Evolutionary conservation across 257 asterid genomes (phyloP).

Genomic region (Craterostigma plantagineum): DNA sequence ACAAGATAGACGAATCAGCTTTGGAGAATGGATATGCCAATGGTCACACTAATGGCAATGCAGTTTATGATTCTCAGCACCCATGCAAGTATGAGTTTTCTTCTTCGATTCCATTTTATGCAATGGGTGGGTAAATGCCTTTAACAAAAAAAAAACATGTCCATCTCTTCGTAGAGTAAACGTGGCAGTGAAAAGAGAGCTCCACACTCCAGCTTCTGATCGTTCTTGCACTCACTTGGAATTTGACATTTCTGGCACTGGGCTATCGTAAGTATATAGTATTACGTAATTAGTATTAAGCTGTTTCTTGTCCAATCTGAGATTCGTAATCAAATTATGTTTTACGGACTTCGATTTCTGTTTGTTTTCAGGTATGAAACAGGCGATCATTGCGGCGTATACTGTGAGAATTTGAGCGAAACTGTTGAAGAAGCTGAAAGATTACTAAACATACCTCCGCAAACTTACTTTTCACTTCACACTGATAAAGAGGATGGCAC

Average conservation of each 20-base stretch:
- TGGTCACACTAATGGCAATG: slow-evolving; percentile 54
- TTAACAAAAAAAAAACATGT: not conserved
- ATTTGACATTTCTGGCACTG: slow-evolving; percentile 88
- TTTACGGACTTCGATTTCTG: not conserved
- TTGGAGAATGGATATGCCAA: slow-evolving; percentile 23
- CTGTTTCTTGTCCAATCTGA: no score
- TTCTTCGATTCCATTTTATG: slow-evolving; percentile 3
- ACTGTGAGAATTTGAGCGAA: slow-evolving; percentile 59
- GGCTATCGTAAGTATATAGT: slow-evolving; percentile 40
- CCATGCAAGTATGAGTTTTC: slow-evolving; percentile 56
- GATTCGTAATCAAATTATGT: not conserved
- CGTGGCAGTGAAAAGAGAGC: slow-evolving; percentile 77
- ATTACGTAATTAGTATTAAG: not conserved
- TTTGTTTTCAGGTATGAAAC: slow-evolving; percentile 60
- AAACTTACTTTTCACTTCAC: slow-evolving; percentile 72
- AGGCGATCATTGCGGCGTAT: slow-evolving; percentile 97
- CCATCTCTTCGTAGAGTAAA: slow-evolving; percentile 34
- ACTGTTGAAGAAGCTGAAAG: slow-evolving; percentile 80
- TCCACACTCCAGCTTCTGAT: slow-evolving; percentile 83
- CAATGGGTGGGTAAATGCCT: slow-evolving; percentile 5
- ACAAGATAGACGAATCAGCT: slow-evolving; percentile 22
- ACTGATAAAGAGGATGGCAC: slow-evolving; percentile 70
- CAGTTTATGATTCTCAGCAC: slow-evolving; percentile 75
- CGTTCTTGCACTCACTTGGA: slow-evolving; percentile 94
- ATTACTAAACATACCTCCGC: slow-evolving; percentile 40